phyloP scores from a whole-genome alignment of 1,139 yeast genomes.

The Zygoascus sp. region DNA sequence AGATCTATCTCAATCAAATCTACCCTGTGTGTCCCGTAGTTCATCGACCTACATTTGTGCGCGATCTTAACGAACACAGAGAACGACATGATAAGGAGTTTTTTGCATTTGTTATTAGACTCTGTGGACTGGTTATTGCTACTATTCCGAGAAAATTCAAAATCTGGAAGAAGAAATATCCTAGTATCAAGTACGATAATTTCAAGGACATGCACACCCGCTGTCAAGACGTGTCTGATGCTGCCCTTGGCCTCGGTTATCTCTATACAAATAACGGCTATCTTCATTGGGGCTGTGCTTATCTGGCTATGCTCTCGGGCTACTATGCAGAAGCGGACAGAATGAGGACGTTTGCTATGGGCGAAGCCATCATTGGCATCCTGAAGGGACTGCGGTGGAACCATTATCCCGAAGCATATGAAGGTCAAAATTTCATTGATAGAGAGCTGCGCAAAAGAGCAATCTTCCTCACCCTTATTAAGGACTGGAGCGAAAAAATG shows the following conservation, averaged over 20 bases:
- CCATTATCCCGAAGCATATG: slow-evolving; percentile 10
- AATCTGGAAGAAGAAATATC: slow-evolving; percentile 4
- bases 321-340: slow-evolving; percentile 9
- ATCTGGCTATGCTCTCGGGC: slow-evolving; percentile 3
- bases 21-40: slow-evolving; percentile 15
- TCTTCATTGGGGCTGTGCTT: slow-evolving; percentile 9
- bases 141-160: slow-evolving; percentile 13
- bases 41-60: slow-evolving; percentile 14
- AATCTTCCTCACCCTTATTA: slow-evolving; percentile 12
- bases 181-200: slow-evolving; percentile 6
- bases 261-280: slow-evolving; percentile 5
- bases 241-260: slow-evolving; percentile 11
- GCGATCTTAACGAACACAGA: slow-evolving; percentile 12
- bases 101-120: slow-evolving; percentile 11
- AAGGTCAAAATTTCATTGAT: slow-evolving; percentile 11
- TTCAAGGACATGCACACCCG: slow-evolving; percentile 8
- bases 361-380: slow-evolving; percentile 9
- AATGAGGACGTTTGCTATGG: background rate
- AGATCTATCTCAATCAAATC: slow-evolving; percentile 9
- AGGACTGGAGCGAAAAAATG: slow-evolving; percentile 1
- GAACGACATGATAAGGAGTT: slow-evolving; percentile 12
- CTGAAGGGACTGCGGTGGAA: slow-evolving; percentile 11
- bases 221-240: slow-evolving; percentile 8
- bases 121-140: slow-evolving; percentile 13
- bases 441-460: slow-evolving; percentile 13